These are phyloP conservation scores for Dispira simplex DNA, from an alignment of 192 early-diverging fungal genomes.

Conservation along the genomic window DNA sequence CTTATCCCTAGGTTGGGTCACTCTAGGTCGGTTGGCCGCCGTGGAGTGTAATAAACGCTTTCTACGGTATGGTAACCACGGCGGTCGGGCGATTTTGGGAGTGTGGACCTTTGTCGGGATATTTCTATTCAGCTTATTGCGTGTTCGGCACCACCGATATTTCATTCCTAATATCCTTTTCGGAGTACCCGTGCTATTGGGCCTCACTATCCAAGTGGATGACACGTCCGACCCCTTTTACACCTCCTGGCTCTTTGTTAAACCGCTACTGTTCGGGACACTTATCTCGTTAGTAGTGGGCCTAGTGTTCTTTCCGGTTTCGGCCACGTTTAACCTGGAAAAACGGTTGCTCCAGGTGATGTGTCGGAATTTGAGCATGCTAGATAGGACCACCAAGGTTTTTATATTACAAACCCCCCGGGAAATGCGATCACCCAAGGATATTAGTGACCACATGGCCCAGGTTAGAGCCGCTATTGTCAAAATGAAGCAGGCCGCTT, in stretches of 20 bases:
- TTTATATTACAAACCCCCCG: neutral
- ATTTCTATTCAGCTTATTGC: neutral
- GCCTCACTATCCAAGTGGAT: conserved; percentile 2
- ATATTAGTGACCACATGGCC: conserved; percentile 2
- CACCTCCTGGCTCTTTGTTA: neutral
- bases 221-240: neutral
- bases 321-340: neutral
- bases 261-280: conserved; percentile 3
- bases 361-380: neutral
- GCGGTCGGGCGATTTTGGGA: neutral
- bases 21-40: neutral
- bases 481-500: neutral
- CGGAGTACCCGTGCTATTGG: neutral
- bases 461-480: neutral
- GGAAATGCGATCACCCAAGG: neutral
- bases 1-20: neutral
- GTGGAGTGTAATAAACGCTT: neutral
- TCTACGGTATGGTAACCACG: neutral
- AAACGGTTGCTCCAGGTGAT: neutral
- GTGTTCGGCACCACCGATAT: neutral
- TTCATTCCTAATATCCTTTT: conserved; percentile 4
- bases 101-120: neutral
- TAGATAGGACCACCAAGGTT: neutral
- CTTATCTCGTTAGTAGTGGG: neutral
- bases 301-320: neutral